Conservation (phyloP, 179 eudicot species). For the Beta macrorhiza region DNA sequence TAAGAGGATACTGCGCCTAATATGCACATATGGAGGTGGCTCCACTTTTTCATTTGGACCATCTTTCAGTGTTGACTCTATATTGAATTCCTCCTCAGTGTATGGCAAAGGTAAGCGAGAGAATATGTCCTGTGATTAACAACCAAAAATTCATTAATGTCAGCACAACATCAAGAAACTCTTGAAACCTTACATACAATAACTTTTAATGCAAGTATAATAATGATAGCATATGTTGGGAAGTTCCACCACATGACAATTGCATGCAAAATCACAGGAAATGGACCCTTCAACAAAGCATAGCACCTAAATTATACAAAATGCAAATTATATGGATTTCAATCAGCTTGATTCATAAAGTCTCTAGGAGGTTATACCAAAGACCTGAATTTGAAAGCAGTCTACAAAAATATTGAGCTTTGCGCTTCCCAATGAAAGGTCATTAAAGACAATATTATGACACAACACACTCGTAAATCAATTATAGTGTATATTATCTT, state of each 20-base stretch:
- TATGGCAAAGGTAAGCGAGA: constrained; percentile 70
- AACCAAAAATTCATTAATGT: constrained; percentile 4
- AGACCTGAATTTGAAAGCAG: not conserved
- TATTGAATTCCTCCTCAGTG: constrained; percentile 63
- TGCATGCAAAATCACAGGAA: not conserved
- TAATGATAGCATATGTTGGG: not conserved
- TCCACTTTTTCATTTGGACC: constrained; percentile 41
- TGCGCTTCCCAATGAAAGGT: not conserved
- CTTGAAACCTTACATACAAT: not conserved
- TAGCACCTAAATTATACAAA: not conserved
- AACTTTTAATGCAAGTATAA: not conserved
- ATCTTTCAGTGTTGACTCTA: constrained; percentile 55
- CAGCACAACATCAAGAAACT: not conserved
- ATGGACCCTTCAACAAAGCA: not conserved
- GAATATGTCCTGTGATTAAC: constrained; percentile 58
- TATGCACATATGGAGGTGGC: constrained; percentile 69
- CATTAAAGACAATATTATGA: not conserved
- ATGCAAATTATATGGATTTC: not conserved
- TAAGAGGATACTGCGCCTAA: constrained; percentile 87
- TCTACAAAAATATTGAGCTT: not conserved
- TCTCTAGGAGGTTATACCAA: not conserved
- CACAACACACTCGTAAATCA: not conserved
- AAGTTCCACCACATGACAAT: not conserved
- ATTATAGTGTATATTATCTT: not conserved
- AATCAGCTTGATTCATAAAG: not conserved